Evolutionary conservation across 768 basidiomycete species (phyloP).

Genomic region (Lactarius psammicola): DNA sequence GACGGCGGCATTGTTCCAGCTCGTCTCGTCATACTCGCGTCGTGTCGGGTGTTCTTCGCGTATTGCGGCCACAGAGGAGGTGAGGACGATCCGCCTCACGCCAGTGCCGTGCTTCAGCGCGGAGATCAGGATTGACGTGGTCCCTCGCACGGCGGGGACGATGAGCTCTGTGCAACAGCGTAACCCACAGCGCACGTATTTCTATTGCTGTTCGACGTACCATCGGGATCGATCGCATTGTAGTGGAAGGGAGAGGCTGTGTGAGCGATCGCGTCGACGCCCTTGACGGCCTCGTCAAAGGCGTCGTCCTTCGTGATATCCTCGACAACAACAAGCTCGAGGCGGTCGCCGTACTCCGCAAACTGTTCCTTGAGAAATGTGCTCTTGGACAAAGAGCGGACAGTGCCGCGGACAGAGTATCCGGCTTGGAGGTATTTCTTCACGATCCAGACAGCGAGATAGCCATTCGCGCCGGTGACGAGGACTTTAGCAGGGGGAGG

Average conservation of each 20-base stretch:
- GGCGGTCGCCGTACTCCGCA: constrained; percentile 50
- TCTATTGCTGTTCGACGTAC: constrained; percentile 20
- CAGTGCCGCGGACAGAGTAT: constrained; percentile 63
- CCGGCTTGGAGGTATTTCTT: constrained; percentile 56
- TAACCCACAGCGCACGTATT: neutral
- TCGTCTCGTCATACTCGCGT: constrained; percentile 28
- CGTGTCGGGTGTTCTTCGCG: constrained; percentile 30
- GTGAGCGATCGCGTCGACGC: constrained; percentile 69
- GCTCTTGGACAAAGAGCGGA: constrained; percentile 61
- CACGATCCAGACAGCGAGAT: constrained; percentile 59
- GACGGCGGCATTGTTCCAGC: constrained; percentile 57
- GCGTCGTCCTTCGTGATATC: constrained; percentile 64
- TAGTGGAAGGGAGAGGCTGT: constrained; percentile 62
- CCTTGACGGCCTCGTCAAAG: constrained; percentile 78
- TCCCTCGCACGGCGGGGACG: constrained; percentile 72
- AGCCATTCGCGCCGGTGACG: constrained; percentile 60
- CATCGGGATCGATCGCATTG: constrained; percentile 43
- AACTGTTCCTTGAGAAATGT: constrained; percentile 55
- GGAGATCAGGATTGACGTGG: constrained; percentile 58
- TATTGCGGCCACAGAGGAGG: constrained; percentile 55
- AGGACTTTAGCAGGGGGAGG: constrained; percentile 42
- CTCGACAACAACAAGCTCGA: constrained; percentile 64
- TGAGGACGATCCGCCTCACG: constrained; percentile 62
- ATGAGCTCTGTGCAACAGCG: constrained; percentile 49
- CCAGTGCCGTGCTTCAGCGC: constrained; percentile 52